Percentiles rank a stretch among this genome's conserved stretches.
Evolutionary conservation across 2,329 filamentous ascomycete species (phyloP).

Genomic region (Phialophora verrucosa): DNA sequence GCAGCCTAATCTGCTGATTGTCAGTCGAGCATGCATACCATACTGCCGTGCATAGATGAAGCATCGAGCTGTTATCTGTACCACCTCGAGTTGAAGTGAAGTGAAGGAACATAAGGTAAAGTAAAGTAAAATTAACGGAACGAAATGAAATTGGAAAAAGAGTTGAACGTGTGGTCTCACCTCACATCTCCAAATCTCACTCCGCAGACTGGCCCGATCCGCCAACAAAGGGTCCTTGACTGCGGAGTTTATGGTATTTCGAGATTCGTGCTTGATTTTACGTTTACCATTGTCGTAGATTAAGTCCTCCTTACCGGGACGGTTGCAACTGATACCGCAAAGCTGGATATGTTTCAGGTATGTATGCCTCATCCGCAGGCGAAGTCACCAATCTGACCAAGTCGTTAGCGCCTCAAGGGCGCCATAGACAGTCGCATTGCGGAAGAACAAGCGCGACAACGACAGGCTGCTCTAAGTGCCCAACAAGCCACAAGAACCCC

Average conservation of each 20-base stretch:
- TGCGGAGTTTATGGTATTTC: slow-evolving; percentile 22
- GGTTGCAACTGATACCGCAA: slow-evolving; percentile 27
- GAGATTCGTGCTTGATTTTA: not conserved
- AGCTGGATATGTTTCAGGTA: slow-evolving; percentile 41
- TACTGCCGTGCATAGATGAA: not conserved
- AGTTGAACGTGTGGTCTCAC: not conserved
- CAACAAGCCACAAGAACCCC: slow-evolving; percentile 54
- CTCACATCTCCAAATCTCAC: slow-evolving; percentile 17
- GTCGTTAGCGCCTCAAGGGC: slow-evolving; percentile 73
- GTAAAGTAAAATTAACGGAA: not conserved
- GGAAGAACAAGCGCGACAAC: slow-evolving; percentile 86
- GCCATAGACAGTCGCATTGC: slow-evolving; percentile 86
- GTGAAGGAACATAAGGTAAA: not conserved
- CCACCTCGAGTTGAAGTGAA: not conserved
- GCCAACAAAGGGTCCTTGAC: slow-evolving; percentile 9
- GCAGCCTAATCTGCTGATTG: not conserved
- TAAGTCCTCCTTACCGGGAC: not conserved
- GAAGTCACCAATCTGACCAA: slow-evolving; percentile 2
- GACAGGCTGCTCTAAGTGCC: slow-evolving; percentile 48
- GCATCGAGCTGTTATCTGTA: not conserved
- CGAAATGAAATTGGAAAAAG: slow-evolving; percentile 8
- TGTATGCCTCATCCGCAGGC: not conserved
- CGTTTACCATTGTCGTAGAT: slow-evolving; percentile 3
- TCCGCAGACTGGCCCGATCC: slow-evolving; percentile 6
- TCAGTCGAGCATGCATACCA: not conserved